Evolutionary conservation across 331 rosid species (phyloP), one percentile per base, ranked within the genome.

Genomic region (Cucumis variabilis): DNA sequence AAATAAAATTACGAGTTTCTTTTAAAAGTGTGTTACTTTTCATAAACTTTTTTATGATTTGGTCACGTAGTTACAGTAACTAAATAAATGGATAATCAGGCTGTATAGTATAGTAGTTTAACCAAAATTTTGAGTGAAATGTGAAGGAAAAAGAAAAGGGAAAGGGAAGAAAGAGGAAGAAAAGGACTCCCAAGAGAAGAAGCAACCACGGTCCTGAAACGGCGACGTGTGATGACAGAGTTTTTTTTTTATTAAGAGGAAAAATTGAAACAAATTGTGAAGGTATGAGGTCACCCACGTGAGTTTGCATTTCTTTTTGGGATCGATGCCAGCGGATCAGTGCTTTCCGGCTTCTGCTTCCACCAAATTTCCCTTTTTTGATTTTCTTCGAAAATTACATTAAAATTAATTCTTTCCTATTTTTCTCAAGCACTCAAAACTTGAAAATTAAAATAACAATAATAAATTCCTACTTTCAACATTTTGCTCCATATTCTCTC

Each of bases 211-310:
- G 9, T 10, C 9, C 16, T 28, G 16, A 78, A 79, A 55, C 41
- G 68, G 27, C 33, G 85, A 17, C 85, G 69, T 80, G 69, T 80
- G 20, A 48, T 0, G 30, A 62, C 6, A 15, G 15, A 15, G n/a
- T n/a, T 46, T 48, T 19, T 5, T 7, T 19, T 7, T 6, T 60
- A 17, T 4, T 4, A 15, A 55, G 0, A 58, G 15, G 6, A 6
- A 58, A 58, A 58, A 58, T 0, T 3, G 24, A 51, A 28, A 48
- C 5, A 25, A 81, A 81, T 81, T 81, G 17, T 48, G 82, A 10
- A 28, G 50, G 0, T 0, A 19, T 58, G 85, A 58, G 71, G 85
- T 81, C 85, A 81, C 53, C 85, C 85, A 81, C 85, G 71, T 81
- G 85, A 30, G 30, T 58, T 51, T 58, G 25, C 24, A 81, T 53